Evolutionary conservation across 2,329 filamentous ascomycete species (phyloP), one percentile per base, ranked within the genome.

Genomic region (Stagonosporopsis vannaccii): DNA sequence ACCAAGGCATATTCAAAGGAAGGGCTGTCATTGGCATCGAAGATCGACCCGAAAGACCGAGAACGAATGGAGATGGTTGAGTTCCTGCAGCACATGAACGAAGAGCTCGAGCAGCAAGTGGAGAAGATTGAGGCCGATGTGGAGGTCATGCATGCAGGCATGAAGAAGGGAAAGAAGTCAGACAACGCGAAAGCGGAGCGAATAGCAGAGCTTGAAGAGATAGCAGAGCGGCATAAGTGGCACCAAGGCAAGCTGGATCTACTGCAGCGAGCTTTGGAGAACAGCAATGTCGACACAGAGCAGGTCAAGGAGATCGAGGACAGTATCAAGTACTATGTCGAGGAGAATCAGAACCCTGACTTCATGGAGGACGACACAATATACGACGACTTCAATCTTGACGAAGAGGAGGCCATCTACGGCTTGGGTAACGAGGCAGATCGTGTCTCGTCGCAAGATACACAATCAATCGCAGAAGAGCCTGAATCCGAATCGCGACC

Each of bases 1-100:
- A 99, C 95, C 54, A 99, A 99, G 79, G 95, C 95, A 59, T 99
- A 97, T 80, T 98, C 95, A 60, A 98, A 99, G 82, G 95, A 98
- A 79, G 95, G 95, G 40, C 81, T 99, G 63, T 95, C 91, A 62
- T 91, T 94, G 48, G 92, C 92, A 23, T 89, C 92, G 46, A 96
- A 96, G 78, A 85, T 98, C 62, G 95, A 99, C 79, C 95, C 95
- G n/a, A 96, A 93, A 75, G 95, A 98, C 77, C 92, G 96, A 77
- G 94, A 96, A 75, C 96, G 97, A 79, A 83, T 90, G 60, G 94
- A 98, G 69, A 85, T 90, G 26, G 87, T 89, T 79, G 90, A 97
- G 54, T 98, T 98, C 78, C 81, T 99, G 41, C 88, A 87, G 60
- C 85, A 81, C 55, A 92, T 91, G 86, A 92, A 98, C 51, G 93